Evolutionary conservation across 2,329 filamentous ascomycete species (phyloP), one percentile per base, ranked within the genome.

Genomic region (Macrophomina pseudophaseolina): DNA sequence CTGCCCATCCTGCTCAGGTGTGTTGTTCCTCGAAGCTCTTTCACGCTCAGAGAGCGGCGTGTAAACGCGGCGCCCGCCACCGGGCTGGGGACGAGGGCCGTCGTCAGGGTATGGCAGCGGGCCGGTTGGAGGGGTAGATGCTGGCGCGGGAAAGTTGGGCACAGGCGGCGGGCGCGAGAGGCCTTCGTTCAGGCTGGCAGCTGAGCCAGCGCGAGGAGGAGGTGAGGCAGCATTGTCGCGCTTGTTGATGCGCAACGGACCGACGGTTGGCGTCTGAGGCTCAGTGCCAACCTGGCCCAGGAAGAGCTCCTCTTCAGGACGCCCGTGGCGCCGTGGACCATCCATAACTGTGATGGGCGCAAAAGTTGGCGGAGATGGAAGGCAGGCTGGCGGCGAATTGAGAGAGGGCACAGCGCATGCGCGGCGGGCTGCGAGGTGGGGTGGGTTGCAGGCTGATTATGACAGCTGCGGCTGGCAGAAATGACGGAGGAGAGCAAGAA

Each of bases 231-330:
- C 80, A 74, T 88, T 87, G 32, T 62, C 58, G 66, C 90, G 88
- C 79, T 96, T 96, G 82, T 90, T 90, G 77, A 97, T 96, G 74
- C 92, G 88, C 79, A 97, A 80, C 68, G 93, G 93, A 73, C 91
- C 91, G 72, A 97, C 87, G 18, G 91, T 92, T 67, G 93, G 91
- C 73, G 91, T 93, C 73, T 93, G 88, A 53, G 80, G 78, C 65
- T 79, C 80, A 60, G 78, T 73, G 52, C 65, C 53, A 40, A 70
- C 62, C 75, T 80, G 68, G 51, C 84, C 79, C 70, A 96, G 86
- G 81, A 96, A 94, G 82, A 96, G 90, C 84, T 94, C 92, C 79
- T 93, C 90, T 35, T 93, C 90, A 32, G 90, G 87, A 71, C 90
- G 83, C 73, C 90, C 90, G 75, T 90, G 88, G 72, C 80, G 83